phyloP scores from a whole-genome alignment of 2,329 filamentous ascomycete genomes.

The Penicillium oxalicum region DNA sequence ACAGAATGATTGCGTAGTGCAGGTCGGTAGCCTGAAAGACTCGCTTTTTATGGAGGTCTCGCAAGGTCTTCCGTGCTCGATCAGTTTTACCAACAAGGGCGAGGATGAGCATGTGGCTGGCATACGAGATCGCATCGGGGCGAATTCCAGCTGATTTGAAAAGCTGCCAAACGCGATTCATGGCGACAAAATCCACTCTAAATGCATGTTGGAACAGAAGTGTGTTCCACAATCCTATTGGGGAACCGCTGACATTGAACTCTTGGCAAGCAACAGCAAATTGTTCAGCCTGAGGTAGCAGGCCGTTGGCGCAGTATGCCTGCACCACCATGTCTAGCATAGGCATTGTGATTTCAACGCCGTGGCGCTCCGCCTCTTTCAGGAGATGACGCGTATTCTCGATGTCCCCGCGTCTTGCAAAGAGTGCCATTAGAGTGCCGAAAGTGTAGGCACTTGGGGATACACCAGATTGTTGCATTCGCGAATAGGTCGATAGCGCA shows the following conservation, averaged over 20 bases:
- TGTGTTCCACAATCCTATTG: slow-evolving; percentile 70
- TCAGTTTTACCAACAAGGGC: slow-evolving; percentile 48
- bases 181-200: slow-evolving; percentile 52
- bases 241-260: slow-evolving; percentile 46
- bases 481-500: slow-evolving; percentile 58
- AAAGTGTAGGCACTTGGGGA: slow-evolving; percentile 61
- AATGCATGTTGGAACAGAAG: slow-evolving; percentile 65
- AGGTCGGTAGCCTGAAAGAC: slow-evolving; percentile 37
- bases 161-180: slow-evolving; percentile 48
- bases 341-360: slow-evolving; percentile 48
- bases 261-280: slow-evolving; percentile 54
- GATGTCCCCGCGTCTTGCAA: slow-evolving; percentile 66
- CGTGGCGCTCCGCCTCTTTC: slow-evolving; percentile 52
- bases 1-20: slow-evolving; percentile 44
- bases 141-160: slow-evolving; percentile 51
- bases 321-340: slow-evolving; percentile 63
- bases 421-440: slow-evolving; percentile 66
- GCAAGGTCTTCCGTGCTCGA: slow-evolving; percentile 50
- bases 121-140: slow-evolving; percentile 54
- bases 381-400: slow-evolving; percentile 62
- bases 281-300: slow-evolving; percentile 51
- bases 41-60: slow-evolving; percentile 33
- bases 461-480: slow-evolving; percentile 47
- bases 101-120: slow-evolving; percentile 55
- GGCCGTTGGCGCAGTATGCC: slow-evolving; percentile 57